These are phyloP conservation scores for Eragrostis curvula DNA, from an alignment of 176 grass and related monocot genomes.

Conservation along the genomic window DNA sequence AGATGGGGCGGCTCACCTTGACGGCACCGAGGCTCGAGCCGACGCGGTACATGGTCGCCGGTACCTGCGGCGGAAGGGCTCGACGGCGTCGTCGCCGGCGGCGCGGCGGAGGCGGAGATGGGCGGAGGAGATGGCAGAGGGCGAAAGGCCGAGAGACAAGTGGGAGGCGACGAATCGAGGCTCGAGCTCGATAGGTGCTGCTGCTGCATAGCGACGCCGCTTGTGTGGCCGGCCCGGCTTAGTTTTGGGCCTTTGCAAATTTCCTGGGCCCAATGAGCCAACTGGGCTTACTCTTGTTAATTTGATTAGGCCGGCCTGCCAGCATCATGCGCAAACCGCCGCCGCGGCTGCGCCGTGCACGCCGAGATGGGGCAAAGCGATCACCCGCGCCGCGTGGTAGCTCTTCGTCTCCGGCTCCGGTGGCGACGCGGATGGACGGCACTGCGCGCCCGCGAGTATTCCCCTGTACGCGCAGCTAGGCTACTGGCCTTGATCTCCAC, in stretches of 20 bases:
- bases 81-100: slow-evolving; percentile 35
- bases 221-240: background rate
- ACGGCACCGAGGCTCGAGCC: slow-evolving; percentile 64
- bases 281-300: accelerated
- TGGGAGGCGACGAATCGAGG: slow-evolving; percentile 31
- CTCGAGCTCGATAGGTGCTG: background rate
- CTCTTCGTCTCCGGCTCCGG: slow-evolving; percentile 51
- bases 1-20: slow-evolving; percentile 62
- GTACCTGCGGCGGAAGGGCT: slow-evolving; percentile 8
- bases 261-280: background rate
- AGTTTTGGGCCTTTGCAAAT: background rate
- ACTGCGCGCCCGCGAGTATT: slow-evolving; percentile 45
- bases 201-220: background rate
- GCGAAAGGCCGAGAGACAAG: slow-evolving; percentile 43
- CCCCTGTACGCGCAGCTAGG: slow-evolving; percentile 39
- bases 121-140: slow-evolving; percentile 10
- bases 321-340: slow-evolving; percentile 18
- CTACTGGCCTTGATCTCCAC: slow-evolving; percentile 40
- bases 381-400: slow-evolving; percentile 44
- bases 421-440: slow-evolving; percentile 11
- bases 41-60: slow-evolving; percentile 67
- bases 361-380: slow-evolving; percentile 52
- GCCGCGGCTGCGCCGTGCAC: slow-evolving; percentile 29
- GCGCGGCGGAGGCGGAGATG: slow-evolving; percentile 30
- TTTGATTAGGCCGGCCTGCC: background rate